phyloP scores from a whole-genome alignment of 768 basidiomycete genomes.

The Suillus placidus region DNA sequence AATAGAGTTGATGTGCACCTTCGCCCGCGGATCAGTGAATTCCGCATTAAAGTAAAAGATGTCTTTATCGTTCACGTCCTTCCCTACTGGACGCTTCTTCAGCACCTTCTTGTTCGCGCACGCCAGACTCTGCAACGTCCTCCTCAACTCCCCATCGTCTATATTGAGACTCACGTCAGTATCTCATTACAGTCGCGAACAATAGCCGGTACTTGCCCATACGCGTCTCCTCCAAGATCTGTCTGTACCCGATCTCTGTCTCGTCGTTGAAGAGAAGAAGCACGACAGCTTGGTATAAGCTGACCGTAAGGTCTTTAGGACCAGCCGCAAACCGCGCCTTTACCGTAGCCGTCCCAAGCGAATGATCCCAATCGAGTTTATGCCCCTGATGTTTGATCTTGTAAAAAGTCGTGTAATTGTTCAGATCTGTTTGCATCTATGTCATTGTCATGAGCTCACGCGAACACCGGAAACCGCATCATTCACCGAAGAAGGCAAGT shows the following conservation, averaged over 20 bases:
- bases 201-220: conserved; percentile 58
- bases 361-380: conserved; percentile 83
- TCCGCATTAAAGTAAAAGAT: conserved; percentile 79
- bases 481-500: conserved; percentile 57
- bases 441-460: conserved; percentile 12
- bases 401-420: conserved; percentile 70
- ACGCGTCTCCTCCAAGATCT: conserved; percentile 66
- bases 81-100: conserved; percentile 74
- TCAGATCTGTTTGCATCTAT: conserved; percentile 77
- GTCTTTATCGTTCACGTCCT: conserved; percentile 81
- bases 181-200: conserved; percentile 3
- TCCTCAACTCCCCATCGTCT: conserved; percentile 75
- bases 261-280: conserved; percentile 83
- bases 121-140: conserved; percentile 90
- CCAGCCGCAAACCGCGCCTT: conserved; percentile 67
- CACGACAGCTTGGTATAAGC: conserved; percentile 87
- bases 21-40: conserved; percentile 77
- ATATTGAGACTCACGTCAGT: background rate
- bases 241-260: conserved; percentile 58
- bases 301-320: conserved; percentile 86
- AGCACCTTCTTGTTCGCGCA: conserved; percentile 90
- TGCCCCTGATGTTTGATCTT: conserved; percentile 75
- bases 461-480: background rate
- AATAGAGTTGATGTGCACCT: conserved; percentile 93
- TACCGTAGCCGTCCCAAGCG: conserved; percentile 81